phyloP scores from a whole-genome alignment of 176 grass and related monocot genomes.

The Zoysia japonica region DNA sequence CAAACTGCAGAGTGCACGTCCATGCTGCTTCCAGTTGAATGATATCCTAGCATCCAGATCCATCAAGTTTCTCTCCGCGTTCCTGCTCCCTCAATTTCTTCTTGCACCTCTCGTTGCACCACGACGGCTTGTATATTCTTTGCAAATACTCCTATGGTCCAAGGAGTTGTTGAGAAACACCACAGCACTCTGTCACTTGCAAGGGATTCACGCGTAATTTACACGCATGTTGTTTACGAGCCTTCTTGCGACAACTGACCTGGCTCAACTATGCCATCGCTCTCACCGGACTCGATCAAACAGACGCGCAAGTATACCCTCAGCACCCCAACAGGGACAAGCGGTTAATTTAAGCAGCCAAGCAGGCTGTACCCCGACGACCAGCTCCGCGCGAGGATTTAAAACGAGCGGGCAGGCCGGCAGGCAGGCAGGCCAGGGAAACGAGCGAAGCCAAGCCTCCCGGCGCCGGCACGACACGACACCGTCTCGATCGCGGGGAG shows the following conservation, averaged over 20 bases:
- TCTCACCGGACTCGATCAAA: slow-evolving; percentile 45
- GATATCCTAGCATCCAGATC: background rate
- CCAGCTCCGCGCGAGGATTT: slow-evolving; percentile 23
- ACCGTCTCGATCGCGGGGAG: background rate
- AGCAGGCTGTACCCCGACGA: background rate
- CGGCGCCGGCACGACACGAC: background rate
- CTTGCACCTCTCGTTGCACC: background rate
- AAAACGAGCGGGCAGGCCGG: slow-evolving; percentile 16
- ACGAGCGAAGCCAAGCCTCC: background rate
- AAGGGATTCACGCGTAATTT: no score
- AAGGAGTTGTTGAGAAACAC: no score
- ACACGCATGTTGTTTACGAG: no score
- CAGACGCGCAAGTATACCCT: background rate
- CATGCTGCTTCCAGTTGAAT: background rate
- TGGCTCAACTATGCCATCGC: background rate
- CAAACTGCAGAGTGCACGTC: background rate
- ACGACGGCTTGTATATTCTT: background rate
- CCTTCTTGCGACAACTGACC: slow-evolving; percentile 4
- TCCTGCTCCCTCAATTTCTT: background rate
- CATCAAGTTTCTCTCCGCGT: slow-evolving; percentile 11
- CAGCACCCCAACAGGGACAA: background rate
- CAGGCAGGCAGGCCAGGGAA: background rate
- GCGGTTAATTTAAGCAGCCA: slow-evolving; percentile 11
- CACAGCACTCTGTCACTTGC: no score
- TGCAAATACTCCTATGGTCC: no score